phyloP scores from a whole-genome alignment of 352 stramenopile species.

The Phytophthora cactorum region DNA sequence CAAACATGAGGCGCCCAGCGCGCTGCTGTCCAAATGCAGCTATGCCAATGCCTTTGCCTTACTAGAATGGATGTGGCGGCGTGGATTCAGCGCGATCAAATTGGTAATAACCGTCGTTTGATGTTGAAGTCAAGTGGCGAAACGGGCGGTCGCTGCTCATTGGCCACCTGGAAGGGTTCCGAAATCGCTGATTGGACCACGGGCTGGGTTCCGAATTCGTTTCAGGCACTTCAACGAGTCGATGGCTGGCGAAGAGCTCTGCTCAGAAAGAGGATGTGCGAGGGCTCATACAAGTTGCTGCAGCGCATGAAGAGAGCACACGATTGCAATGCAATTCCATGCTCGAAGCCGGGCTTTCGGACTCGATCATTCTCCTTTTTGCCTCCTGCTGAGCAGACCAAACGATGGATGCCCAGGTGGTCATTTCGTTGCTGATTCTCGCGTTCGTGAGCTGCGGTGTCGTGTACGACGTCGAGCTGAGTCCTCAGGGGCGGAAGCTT shows the following conservation, averaged over 20 bases:
- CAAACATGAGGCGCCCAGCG: background rate
- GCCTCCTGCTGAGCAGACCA: conserved; percentile 6
- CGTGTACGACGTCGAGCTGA: conserved; percentile 74
- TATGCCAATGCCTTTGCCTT: too few species aligned
- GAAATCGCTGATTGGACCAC: conserved; percentile 24
- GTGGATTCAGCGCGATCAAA: conserved; percentile 3
- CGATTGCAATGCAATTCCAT: background rate
- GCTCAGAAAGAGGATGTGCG: conserved; percentile 25
- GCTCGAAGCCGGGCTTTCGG: conserved; percentile 1
- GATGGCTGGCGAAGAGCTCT: conserved; percentile 4
- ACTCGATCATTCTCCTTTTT: conserved; percentile 32
- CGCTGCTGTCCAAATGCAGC: conserved; percentile 6
- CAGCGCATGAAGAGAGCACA: conserved; percentile 22
- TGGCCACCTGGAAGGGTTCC: conserved; percentile 20
- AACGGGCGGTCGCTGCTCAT: conserved; percentile 12
- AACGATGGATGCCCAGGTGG: conserved; percentile 29
- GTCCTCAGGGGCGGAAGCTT: conserved; percentile 50
- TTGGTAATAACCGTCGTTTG: conserved; percentile 14
- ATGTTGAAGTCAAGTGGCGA: conserved; percentile 32
- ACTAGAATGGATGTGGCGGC: background rate
- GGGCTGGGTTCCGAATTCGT: conserved; percentile 23
- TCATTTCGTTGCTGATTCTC: conserved; percentile 65
- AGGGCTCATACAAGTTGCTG: conserved; percentile 16
- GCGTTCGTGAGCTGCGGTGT: conserved; percentile 59
- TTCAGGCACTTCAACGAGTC: conserved; percentile 10